Conservation (phyloP, 73 alveolate genomes). For the Paramecium sexaurelia region DNA sequence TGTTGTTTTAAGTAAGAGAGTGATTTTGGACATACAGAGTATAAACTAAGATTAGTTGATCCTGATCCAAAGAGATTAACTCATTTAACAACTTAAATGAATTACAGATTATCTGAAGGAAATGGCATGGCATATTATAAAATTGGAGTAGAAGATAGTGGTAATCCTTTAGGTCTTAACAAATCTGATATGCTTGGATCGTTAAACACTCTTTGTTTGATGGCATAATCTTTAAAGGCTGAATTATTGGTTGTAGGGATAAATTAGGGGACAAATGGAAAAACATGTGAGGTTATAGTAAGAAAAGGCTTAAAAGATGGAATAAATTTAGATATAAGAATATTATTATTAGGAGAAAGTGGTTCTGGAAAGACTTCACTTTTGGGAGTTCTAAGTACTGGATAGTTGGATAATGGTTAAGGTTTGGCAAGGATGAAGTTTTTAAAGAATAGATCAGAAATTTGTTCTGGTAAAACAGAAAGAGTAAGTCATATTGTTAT, state of each 20-base stretch:
- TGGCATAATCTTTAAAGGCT: conserved; percentile 86
- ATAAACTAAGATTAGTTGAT: conserved; percentile 87
- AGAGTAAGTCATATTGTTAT: conserved; percentile 87
- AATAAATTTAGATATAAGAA: conserved; percentile 85
- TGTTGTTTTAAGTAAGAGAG: conserved; percentile 76
- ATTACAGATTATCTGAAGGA: conserved; percentile 92
- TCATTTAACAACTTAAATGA: conserved; percentile 94
- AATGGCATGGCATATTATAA: conserved; percentile 91
- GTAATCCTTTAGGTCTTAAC: conserved; percentile 90
- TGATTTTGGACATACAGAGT: conserved; percentile 94
- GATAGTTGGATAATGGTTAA: conserved; percentile 89
- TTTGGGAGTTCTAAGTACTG: conserved; percentile 90
- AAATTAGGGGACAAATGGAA: conserved; percentile 82
- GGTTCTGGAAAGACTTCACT: conserved; percentile 88
- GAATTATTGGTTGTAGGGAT: conserved; percentile 75
- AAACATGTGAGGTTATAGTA: conserved; percentile 91
- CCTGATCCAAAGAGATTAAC: conserved; percentile 83
- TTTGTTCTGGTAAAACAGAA: conserved; percentile 88
- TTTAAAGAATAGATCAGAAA: conserved; percentile 88
- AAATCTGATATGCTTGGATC: conserved; percentile 90
- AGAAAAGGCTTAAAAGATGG: conserved; percentile 81
- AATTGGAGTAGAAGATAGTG: conserved; percentile 97
- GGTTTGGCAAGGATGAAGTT: conserved; percentile 92
- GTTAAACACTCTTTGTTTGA: conserved; percentile 80
- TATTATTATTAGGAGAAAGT: conserved; percentile 88